These are phyloP conservation scores for Chalara sp. DNA, from an alignment of 2,329 filamentous ascomycete genomes.

Conservation along the genomic window DNA sequence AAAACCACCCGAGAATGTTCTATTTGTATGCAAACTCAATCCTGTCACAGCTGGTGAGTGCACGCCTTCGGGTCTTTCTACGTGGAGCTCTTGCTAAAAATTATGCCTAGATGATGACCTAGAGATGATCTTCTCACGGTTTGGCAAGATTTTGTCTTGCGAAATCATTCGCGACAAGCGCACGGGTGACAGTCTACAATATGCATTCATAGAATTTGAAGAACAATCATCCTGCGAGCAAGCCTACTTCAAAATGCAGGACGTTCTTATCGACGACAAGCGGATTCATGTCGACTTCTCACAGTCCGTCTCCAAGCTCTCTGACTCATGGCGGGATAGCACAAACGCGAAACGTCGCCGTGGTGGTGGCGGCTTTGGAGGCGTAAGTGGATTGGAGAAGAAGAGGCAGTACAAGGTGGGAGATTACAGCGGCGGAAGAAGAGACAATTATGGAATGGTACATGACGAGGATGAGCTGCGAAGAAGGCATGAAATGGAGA, in stretches of 20 bases:
- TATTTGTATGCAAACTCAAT: conserved; percentile 95
- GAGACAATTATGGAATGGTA: conserved; percentile 67
- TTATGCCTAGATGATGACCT: conserved; percentile 67
- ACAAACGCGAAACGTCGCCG: conserved; percentile 72
- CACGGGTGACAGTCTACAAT: conserved; percentile 91
- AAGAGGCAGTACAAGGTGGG: conserved; percentile 75
- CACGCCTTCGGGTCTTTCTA: not conserved
- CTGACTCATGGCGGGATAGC: conserved; percentile 79
- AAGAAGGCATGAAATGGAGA: conserved; percentile 38
- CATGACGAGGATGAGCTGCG: conserved; percentile 68
- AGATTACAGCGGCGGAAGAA: conserved; percentile 28
- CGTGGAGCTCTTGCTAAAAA: conserved; percentile 4
- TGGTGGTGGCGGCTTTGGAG: conserved; percentile 75
- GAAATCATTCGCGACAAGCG: conserved; percentile 93
- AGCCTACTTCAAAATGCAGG: conserved; percentile 98
- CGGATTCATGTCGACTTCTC: conserved; percentile 98
- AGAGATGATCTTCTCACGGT: conserved; percentile 92
- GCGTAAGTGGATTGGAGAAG: conserved; percentile 81
- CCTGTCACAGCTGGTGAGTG: conserved; percentile 71
- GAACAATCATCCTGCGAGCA: conserved; percentile 89
- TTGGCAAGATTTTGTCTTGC: conserved; percentile 90
- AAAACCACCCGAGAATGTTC: conserved; percentile 90
- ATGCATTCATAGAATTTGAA: conserved; percentile 95
- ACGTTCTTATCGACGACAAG: conserved; percentile 91
- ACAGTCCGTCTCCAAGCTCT: conserved; percentile 83